A percentile compares a stretch with the other conserved stretches of the same genome.
Conservation (phyloP, 257 asterid species). For the Paulownia fortunei region DNA sequence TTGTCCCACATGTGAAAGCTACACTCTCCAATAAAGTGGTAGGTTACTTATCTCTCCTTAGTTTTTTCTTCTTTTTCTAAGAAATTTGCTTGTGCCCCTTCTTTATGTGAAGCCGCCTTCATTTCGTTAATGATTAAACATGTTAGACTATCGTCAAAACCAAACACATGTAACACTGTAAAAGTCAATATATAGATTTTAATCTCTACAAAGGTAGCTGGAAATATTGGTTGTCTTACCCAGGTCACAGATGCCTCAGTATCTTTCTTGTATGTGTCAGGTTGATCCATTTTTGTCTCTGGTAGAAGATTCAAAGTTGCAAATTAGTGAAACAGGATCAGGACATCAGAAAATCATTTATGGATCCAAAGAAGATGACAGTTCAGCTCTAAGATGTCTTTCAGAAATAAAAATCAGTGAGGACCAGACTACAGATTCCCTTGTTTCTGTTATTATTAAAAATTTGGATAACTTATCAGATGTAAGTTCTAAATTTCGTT, state of each 20-base stretch:
- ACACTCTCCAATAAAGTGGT: constrained; percentile 60
- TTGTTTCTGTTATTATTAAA: constrained; percentile 69
- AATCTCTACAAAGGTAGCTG: no score
- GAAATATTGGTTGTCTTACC: no score
- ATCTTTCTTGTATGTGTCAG: constrained; percentile 50
- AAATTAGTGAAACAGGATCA: constrained; percentile 57
- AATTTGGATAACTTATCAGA: constrained; percentile 60
- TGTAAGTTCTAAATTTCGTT: constrained; percentile 43
- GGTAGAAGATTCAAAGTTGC: constrained; percentile 85
- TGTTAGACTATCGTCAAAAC: no score
- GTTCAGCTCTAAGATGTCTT: constrained; percentile 65
- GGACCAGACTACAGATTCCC: constrained; percentile 65
- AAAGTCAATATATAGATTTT: no score
- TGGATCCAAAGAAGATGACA: constrained; percentile 85
- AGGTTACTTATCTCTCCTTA: constrained; percentile 31
- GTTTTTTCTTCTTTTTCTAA: constrained; percentile 18
- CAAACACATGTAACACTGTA: no score
- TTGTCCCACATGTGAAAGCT: constrained; percentile 59
- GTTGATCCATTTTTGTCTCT: constrained; percentile 88
- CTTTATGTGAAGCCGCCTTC: no score
- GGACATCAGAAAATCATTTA: constrained; percentile 44
- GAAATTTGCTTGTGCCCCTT: no score
- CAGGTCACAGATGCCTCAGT: no score
- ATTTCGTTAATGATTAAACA: no score
- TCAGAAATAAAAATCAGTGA: constrained; percentile 62